Evolutionary conservation across 2,329 filamentous ascomycete genomes (phyloP), one percentile per base, ranked within the genome.

Genomic region (Tolypocladium paradoxum): DNA sequence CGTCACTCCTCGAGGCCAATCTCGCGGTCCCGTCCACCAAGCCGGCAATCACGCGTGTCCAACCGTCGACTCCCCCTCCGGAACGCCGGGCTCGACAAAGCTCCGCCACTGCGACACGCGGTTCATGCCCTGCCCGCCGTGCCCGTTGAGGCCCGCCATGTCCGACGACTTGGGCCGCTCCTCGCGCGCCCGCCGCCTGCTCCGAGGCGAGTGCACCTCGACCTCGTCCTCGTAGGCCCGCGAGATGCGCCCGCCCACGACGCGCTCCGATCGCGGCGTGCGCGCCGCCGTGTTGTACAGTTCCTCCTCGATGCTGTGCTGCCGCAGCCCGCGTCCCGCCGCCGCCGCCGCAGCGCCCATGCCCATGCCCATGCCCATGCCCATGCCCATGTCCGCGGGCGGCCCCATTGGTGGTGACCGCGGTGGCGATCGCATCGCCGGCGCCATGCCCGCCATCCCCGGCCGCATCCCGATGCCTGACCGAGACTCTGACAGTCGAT

Each of bases 81-180:
- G 70, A 38, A 64, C 56, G 4, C 74, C 75, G 7, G 70, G 70
- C 56, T 71, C 69, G 18, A 79, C 73, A 62, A 75, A 76, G 40
- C 65, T 70, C 54, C 68, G 68, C 76, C 76, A 79, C 53, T 77
- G 73, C 45, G 64, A 66, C 20, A 79, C 76, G 7, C 76, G 68
- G 56, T 73, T 68, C 69, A 73, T 69, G 11, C 76, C 76, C 35
- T 70, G 67, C 6, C 55, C 57, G 1, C 70, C 73, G 31, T 66
- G 65, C 5, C 73, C 73, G 38, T 67, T 70, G 38, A 79, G 68
- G 4, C 76, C 76, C 29, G 76, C 76, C 61, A 78, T 63, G 47
- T 71, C 67, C 49, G 75, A 77, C 31, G 68, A 68, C 57, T 61
- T 69, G 34, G 70, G 68, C 40, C 61, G 56, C 37, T 61, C 58